Conservation (phyloP, 1,284 basidiomycete genomes). For the Ceratobasidium sp. region DNA sequence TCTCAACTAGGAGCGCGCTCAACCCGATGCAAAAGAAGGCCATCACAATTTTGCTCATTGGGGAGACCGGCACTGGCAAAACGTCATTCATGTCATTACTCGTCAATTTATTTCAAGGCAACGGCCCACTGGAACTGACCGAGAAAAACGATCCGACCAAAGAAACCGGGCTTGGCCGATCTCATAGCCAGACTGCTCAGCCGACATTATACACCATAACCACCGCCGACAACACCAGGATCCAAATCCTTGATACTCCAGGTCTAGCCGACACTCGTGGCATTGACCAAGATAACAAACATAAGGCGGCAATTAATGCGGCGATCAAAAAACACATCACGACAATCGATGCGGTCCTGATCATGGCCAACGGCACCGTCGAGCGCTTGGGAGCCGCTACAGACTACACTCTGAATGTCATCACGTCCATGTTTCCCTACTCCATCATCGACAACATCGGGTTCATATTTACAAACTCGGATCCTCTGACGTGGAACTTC, state of each 20-base stretch:
- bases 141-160: neutral
- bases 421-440: constrained; percentile 54
- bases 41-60: constrained; percentile 21
- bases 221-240: constrained; percentile 30
- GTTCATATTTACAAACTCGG: constrained; percentile 54
- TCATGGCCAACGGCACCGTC: constrained; percentile 35
- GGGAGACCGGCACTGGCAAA: constrained; percentile 28
- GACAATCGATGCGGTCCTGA: constrained; percentile 31
- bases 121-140: neutral
- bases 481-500: constrained; percentile 52
- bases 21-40: neutral
- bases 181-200: constrained; percentile 19
- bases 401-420: constrained; percentile 38
- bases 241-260: constrained; percentile 52
- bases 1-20: neutral
- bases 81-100: constrained; percentile 33
- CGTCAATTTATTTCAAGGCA: constrained; percentile 17
- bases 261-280: constrained; percentile 53
- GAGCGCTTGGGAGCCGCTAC: constrained; percentile 21
- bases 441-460: constrained; percentile 54
- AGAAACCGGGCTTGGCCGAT: constrained; percentile 3
- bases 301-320: constrained; percentile 47
- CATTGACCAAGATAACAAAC: constrained; percentile 51
- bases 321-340: constrained; percentile 14
- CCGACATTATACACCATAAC: constrained; percentile 20